Conservation (phyloP, 2,329 filamentous ascomycete genomes). For the Aureobasidium lini region DNA sequence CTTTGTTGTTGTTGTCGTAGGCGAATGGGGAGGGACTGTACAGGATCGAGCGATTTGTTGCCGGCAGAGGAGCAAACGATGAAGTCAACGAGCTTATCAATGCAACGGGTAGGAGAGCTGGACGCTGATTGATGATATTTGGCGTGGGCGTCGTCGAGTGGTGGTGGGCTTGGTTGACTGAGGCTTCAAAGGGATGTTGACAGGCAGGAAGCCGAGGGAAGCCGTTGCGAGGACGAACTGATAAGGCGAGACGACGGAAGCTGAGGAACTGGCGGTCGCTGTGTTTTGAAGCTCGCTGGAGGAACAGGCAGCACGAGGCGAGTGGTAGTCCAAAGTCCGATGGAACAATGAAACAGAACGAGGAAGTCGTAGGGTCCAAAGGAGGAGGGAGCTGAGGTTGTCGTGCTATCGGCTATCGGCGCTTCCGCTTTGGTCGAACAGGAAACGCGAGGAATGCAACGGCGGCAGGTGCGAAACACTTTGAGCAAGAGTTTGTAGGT, state of each 20-base stretch:
- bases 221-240: constrained; percentile 5
- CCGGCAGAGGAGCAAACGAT: not conserved
- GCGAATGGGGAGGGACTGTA: not conserved
- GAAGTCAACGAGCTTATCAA: not conserved
- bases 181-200: not conserved
- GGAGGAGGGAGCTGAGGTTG: constrained; percentile 4
- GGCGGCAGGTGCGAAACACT: constrained; percentile 11
- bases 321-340: not conserved
- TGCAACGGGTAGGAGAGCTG: not conserved
- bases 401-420: constrained; percentile 10
- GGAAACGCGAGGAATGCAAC: constrained; percentile 15
- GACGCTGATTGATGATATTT: not conserved
- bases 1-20: not conserved
- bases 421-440: constrained; percentile 9
- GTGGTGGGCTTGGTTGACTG: not conserved
- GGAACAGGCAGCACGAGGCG: not conserved
- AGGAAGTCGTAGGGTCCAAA: constrained; percentile 4
- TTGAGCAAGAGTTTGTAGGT: not conserved
- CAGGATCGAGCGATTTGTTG: not conserved
- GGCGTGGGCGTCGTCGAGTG: not conserved
- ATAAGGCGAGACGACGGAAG: constrained; percentile 3
- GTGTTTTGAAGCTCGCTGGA: constrained; percentile 6
- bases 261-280: not conserved
- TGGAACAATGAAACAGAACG: constrained; percentile 5
- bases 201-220: constrained; percentile 7